Evolutionary conservation across 139 green algal genomes (phyloP).

Genomic region (Mesotaenium endlicherianum): DNA sequence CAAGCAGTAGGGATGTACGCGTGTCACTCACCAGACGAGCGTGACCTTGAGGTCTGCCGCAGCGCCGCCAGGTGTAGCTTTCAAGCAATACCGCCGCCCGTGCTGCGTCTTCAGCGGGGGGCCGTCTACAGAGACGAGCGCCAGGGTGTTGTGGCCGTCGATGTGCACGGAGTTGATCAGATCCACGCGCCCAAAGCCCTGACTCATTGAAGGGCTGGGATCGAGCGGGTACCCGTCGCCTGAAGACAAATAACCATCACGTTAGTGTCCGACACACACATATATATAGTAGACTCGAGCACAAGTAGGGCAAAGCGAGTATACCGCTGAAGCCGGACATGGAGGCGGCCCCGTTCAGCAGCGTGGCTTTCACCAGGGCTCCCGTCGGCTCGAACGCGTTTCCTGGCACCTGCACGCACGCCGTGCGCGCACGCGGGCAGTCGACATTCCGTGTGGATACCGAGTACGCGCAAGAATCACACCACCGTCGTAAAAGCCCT

Average conservation of each 20-base stretch:
- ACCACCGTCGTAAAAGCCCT: no score
- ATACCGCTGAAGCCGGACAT: constrained; percentile 1
- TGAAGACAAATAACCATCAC: neutral
- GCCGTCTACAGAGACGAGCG: constrained; percentile 3
- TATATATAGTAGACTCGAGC: neutral
- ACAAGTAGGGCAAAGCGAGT: no score
- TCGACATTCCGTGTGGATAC: no score
- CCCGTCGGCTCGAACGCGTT: constrained; percentile 24
- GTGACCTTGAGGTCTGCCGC: constrained; percentile 25
- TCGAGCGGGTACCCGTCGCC: constrained; percentile 19
- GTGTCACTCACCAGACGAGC: constrained; percentile 3
- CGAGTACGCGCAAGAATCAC: no score
- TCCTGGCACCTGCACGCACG: neutral
- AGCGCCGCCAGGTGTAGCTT: neutral
- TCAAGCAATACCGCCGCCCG: constrained; percentile 15
- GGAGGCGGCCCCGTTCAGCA: constrained; percentile 11
- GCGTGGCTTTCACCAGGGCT: constrained; percentile 20
- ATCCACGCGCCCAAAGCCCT: constrained; percentile 29
- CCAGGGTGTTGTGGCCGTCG: neutral
- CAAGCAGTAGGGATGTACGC: neutral
- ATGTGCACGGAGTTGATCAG: constrained; percentile 2
- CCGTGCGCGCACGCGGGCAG: no score
- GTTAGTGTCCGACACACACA: neutral
- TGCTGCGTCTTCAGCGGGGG: constrained; percentile 7
- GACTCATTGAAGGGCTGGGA: constrained; percentile 15